These are phyloP conservation scores for Albifimbria verrucaria DNA, from an alignment of 2,329 filamentous ascomycete genomes.

Conservation along the genomic window DNA sequence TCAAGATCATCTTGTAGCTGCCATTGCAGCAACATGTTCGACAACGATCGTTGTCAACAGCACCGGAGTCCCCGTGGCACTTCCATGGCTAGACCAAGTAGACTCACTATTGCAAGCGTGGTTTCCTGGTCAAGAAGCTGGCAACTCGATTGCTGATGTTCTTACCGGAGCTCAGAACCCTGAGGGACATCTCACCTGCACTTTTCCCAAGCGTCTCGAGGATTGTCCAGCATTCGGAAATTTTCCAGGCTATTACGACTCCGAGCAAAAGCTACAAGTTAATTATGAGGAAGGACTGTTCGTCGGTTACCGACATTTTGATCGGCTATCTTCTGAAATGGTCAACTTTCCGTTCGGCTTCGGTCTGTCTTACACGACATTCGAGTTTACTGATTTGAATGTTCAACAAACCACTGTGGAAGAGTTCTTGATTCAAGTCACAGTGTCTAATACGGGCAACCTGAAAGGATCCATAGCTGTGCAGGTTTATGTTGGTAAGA, in stretches of 20 bases:
- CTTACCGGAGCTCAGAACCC: slow-evolving; percentile 61
- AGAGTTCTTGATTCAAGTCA: too few relatives aligned
- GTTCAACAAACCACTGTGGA: not conserved
- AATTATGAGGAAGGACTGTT: slow-evolving; percentile 66
- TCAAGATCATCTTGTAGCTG: slow-evolving; percentile 53
- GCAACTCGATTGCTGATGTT: slow-evolving; percentile 64
- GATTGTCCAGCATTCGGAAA: slow-evolving; percentile 65
- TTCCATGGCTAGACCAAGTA: slow-evolving; percentile 52
- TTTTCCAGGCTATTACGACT: slow-evolving; percentile 41
- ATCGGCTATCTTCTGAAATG: slow-evolving; percentile 48
- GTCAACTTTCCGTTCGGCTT: slow-evolving; percentile 64
- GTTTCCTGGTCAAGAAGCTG: slow-evolving; percentile 66
- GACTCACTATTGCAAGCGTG: slow-evolving; percentile 60
- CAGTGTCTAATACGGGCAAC: slow-evolving; percentile 58
- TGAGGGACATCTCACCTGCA: slow-evolving; percentile 45
- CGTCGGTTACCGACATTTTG: slow-evolving; percentile 65
- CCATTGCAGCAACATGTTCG: slow-evolving; percentile 51
- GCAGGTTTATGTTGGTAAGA: slow-evolving; percentile 46
- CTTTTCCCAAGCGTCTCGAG: slow-evolving; percentile 54
- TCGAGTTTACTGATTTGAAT: slow-evolving; percentile 46
- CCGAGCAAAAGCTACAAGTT: slow-evolving; percentile 31
- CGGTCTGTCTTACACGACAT: slow-evolving; percentile 65
- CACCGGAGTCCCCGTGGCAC: slow-evolving; percentile 55
- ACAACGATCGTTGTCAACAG: slow-evolving; percentile 60
- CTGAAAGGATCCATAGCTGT: slow-evolving; percentile 49